Evolutionary conservation across 257 asterid species (phyloP).

Genomic region (Salvia splendens): DNA sequence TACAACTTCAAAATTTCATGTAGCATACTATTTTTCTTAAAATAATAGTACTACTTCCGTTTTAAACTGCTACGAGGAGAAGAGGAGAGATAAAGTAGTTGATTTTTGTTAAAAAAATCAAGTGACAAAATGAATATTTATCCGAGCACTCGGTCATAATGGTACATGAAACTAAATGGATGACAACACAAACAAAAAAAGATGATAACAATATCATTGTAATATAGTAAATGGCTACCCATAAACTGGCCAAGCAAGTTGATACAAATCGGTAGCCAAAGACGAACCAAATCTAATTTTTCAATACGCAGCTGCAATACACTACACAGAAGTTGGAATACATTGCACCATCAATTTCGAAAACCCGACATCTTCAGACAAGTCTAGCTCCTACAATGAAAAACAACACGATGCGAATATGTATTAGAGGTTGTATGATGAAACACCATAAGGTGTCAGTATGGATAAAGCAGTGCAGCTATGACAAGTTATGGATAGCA

Average conservation of each 20-base stretch:
- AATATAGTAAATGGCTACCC: background rate
- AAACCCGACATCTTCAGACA: conserved; percentile 12
- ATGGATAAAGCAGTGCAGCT: background rate
- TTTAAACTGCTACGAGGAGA: too few species aligned
- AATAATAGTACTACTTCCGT: too few species aligned
- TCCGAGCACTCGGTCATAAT: background rate
- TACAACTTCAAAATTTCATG: background rate
- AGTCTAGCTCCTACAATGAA: conserved; percentile 24
- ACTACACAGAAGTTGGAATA: conserved; percentile 16
- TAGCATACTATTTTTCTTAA: too few species aligned
- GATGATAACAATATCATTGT: background rate
- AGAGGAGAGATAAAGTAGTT: too few species aligned
- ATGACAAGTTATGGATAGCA: background rate
- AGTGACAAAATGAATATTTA: too few species aligned
- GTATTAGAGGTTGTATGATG: background rate
- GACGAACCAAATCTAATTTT: background rate
- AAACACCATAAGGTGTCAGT: background rate
- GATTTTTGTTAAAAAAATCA: too few species aligned
- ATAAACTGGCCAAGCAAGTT: background rate
- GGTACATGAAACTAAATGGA: background rate
- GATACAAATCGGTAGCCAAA: conserved; percentile 13
- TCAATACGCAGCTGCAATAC: background rate
- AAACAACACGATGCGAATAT: background rate
- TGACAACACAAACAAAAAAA: background rate
- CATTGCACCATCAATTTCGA: conserved; percentile 14